phyloP scores from a whole-genome alignment of 345 rosid species.

The Schrenkiella parvula region DNA sequence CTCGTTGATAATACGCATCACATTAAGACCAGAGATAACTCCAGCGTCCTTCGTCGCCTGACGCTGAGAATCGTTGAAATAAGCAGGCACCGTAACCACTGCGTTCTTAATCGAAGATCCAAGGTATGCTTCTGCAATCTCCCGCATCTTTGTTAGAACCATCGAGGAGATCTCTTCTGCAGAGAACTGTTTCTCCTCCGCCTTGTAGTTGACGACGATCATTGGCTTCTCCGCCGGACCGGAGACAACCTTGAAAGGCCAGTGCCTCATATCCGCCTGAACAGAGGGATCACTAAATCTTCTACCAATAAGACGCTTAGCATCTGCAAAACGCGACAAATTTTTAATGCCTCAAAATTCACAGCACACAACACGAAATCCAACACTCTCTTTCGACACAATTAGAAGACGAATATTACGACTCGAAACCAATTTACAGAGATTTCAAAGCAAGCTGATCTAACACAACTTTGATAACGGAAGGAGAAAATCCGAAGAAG shows the following conservation, averaged over 20 bases:
- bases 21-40: constrained; percentile 39
- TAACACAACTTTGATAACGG: not conserved
- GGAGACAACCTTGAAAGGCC: constrained; percentile 41
- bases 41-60: constrained; percentile 43
- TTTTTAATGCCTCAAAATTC: constrained; percentile 17
- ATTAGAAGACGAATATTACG: too few relatives aligned
- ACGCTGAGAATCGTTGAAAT: constrained; percentile 48
- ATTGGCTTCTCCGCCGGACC: constrained; percentile 43
- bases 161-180: constrained; percentile 40
- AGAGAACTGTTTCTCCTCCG: constrained; percentile 46
- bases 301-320: constrained; percentile 42
- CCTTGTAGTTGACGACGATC: constrained; percentile 36
- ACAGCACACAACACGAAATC: constrained; percentile 12
- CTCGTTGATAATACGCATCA: constrained; percentile 43
- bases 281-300: constrained; percentile 40
- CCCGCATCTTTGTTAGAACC: constrained; percentile 42
- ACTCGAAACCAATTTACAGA: not conserved
- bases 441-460: not conserved
- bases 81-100: constrained; percentile 42
- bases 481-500: not conserved
- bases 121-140: constrained; percentile 38
- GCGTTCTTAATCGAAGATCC: constrained; percentile 36
- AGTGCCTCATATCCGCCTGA: constrained; percentile 37
- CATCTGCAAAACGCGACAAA: constrained; percentile 37
- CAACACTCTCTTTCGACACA: not conserved